phyloP scores from a whole-genome alignment of 768 basidiomycete species.

The Suillus subaureus region DNA sequence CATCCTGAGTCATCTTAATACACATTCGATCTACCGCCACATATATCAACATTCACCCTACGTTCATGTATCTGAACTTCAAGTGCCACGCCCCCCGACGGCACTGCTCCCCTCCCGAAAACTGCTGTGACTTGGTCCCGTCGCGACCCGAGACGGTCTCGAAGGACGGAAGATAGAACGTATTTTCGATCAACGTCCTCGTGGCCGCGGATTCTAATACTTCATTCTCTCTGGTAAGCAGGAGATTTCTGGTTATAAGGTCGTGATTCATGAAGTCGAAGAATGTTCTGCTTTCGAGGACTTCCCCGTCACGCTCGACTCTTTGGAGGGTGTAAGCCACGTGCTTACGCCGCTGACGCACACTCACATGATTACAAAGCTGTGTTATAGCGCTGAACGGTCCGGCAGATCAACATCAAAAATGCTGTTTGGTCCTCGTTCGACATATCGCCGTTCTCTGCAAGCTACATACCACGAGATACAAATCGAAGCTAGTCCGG shows the following conservation, averaged over 20 bases:
- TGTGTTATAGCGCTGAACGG: not conserved
- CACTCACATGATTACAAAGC: not conserved
- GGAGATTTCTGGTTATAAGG: not conserved
- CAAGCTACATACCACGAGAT: not conserved
- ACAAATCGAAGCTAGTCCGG: not conserved
- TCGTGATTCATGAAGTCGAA: not conserved
- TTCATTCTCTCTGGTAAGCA: not conserved
- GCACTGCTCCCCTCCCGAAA: not conserved
- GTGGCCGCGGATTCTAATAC: not conserved
- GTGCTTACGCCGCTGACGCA: not conserved
- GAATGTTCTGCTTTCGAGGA: not conserved
- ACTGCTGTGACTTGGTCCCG: not conserved
- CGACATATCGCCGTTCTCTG: not conserved
- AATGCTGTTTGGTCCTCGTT: not conserved
- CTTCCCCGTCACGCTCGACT: not conserved
- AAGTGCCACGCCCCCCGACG: not conserved
- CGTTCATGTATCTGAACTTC: not conserved
- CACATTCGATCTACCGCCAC: not conserved
- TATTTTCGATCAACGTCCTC: not conserved
- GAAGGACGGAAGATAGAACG: not conserved
- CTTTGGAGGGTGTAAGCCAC: not conserved
- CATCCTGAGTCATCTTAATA: not conserved
- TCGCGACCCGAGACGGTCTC: not conserved
- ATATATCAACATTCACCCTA: not conserved
- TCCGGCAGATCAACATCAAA: not conserved